Evolutionary conservation across 2,329 filamentous ascomycete genomes (phyloP).

Genomic region (Alternaria alternata): DNA sequence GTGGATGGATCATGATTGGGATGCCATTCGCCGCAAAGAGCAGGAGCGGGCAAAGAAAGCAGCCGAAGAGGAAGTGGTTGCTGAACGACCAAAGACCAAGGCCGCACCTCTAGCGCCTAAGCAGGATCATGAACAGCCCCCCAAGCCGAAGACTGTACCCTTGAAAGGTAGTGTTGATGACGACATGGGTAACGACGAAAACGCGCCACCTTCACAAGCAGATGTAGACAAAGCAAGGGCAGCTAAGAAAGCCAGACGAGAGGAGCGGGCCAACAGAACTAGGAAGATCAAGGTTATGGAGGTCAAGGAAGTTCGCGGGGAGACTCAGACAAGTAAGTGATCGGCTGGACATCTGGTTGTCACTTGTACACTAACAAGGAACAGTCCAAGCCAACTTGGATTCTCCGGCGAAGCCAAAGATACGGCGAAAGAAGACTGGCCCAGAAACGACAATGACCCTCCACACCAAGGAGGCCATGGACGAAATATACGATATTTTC

Average conservation of each 20-base stretch:
- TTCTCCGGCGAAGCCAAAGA: slow-evolving; percentile 80
- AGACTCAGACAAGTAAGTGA: slow-evolving; percentile 87
- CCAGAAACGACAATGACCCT: slow-evolving; percentile 96
- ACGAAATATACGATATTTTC: slow-evolving; percentile 97
- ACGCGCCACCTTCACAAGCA: slow-evolving; percentile 55
- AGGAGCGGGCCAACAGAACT: slow-evolving; percentile 60
- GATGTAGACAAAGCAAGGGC: slow-evolving; percentile 66
- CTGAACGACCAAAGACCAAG: slow-evolving; percentile 23
- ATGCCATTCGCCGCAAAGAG: slow-evolving; percentile 43
- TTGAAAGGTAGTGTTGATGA: slow-evolving; percentile 48
- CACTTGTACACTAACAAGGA: slow-evolving; percentile 24
- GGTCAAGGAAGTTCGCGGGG: slow-evolving; percentile 68
- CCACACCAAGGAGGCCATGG: slow-evolving; percentile 91
- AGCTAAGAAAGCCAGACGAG: slow-evolving; percentile 56
- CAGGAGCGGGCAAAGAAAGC: slow-evolving; percentile 36
- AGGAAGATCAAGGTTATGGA: slow-evolving; percentile 78
- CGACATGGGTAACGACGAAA: slow-evolving; percentile 55
- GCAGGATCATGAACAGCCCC: slow-evolving; percentile 24
- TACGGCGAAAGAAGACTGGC: slow-evolving; percentile 75
- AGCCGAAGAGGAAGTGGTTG: slow-evolving; percentile 25
- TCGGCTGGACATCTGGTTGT: too few relatives aligned
- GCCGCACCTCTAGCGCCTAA: slow-evolving; percentile 27
- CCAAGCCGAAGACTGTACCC: slow-evolving; percentile 39
- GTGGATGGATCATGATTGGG: slow-evolving; percentile 66
- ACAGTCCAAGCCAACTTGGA: slow-evolving; percentile 91